Conservation (phyloP, 805 yeast species). For the Wickerhamomyces chambardii region DNA sequence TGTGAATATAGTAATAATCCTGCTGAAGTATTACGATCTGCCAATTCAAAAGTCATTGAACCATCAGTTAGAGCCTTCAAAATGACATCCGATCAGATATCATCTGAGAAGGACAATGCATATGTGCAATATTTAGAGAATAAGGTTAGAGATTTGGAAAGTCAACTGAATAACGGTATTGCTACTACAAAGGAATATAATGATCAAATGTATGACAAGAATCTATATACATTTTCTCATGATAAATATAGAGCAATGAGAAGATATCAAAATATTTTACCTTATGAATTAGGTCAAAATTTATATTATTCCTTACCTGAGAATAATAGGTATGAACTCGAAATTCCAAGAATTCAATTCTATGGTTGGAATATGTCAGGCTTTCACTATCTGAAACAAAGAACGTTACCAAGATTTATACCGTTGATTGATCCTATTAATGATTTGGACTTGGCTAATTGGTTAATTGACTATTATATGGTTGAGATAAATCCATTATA, state of each 20-base stretch:
- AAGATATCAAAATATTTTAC: conserved; percentile 34
- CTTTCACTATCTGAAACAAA: conserved; percentile 34
- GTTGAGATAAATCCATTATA: conserved; percentile 41
- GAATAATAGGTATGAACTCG: conserved; percentile 22
- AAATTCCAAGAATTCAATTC: conserved; percentile 46
- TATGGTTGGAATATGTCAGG: conserved; percentile 67
- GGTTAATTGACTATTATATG: conserved; percentile 31
- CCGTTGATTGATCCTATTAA: conserved; percentile 10
- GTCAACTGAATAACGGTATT: conserved; percentile 3
- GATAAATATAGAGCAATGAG: conserved; percentile 39
- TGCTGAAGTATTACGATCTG: background rate
- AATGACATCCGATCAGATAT: background rate
- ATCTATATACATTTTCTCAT: conserved; percentile 20
- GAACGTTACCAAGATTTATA: conserved; percentile 19
- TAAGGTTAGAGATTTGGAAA: conserved; percentile 30
- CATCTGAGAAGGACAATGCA: background rate
- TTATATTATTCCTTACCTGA: conserved; percentile 24
- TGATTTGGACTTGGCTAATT: conserved; percentile 20
- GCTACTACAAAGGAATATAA: background rate
- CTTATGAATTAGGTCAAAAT: conserved; percentile 27
- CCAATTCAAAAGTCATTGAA: background rate
- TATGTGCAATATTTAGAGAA: conserved; percentile 29
- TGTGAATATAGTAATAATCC: conserved; percentile 4
- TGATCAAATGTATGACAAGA: conserved; percentile 11
- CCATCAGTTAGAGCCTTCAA: background rate